Percentiles rank a stretch among this genome's conserved stretches.
Conservation (phyloP, 169 alveolate species). For the Plasmodium sp. region DNA sequence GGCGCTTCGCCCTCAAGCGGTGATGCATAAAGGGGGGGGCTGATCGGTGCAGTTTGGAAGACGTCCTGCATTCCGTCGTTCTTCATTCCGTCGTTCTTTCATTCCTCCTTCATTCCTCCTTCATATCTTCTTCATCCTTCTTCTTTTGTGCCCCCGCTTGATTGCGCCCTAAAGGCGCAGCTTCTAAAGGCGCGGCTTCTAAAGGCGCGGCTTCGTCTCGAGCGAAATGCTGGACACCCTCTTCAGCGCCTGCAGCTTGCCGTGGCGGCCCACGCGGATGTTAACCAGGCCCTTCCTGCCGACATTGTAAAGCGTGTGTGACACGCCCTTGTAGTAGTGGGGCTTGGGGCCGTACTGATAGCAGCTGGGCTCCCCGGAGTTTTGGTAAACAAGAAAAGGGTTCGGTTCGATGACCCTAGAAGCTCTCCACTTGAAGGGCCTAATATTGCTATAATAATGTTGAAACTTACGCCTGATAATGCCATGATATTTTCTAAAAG, state of each 20-base stretch:
- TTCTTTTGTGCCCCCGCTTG: not conserved
- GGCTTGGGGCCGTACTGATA: constrained; percentile 48
- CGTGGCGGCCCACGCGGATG: constrained; percentile 39
- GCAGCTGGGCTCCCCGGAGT: constrained; percentile 59
- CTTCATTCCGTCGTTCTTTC: too few species aligned
- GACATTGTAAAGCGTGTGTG: constrained; percentile 64
- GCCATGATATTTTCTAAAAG: constrained; percentile 76
- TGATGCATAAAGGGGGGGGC: not conserved
- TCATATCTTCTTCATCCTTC: not conserved
- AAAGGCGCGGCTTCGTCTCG: constrained; percentile 72
- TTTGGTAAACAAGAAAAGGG: constrained; percentile 65
- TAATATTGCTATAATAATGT: constrained; percentile 74
- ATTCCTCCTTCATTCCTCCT: too few species aligned
- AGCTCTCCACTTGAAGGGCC: constrained; percentile 76
- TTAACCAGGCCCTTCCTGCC: constrained; percentile 50
- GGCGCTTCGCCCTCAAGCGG: not conserved
- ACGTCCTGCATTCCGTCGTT: too few species aligned
- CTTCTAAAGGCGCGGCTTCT: too few species aligned
- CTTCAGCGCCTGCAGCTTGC: constrained; percentile 62
- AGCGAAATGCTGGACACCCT: constrained; percentile 30
- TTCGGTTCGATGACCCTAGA: constrained; percentile 75
- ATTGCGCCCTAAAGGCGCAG: constrained; percentile 24
- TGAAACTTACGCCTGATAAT: constrained; percentile 61
- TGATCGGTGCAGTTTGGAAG: not conserved
- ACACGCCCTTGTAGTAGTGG: constrained; percentile 58